Conservation (phyloP, 768 basidiomycete species). For the Lentinula boryana region DNA sequence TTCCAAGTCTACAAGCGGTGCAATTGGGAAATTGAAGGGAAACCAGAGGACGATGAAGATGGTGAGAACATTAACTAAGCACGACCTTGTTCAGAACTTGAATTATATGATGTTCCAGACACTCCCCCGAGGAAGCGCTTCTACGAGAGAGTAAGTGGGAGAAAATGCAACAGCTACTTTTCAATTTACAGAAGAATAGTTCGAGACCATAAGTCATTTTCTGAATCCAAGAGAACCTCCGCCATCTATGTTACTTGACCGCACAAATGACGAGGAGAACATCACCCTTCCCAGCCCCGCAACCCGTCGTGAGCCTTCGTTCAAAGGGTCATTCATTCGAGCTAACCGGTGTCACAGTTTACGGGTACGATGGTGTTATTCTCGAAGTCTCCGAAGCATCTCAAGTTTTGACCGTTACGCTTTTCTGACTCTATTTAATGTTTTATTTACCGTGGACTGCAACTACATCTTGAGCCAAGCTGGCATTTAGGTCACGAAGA, state of each 20-base stretch:
- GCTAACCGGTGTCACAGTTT: conserved; percentile 30
- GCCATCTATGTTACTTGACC: conserved; percentile 76
- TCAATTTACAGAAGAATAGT: conserved; percentile 30
- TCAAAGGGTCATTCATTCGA: neutral
- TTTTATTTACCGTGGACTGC: too few species aligned
- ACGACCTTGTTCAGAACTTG: conserved; percentile 1
- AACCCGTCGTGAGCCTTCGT: conserved; percentile 48
- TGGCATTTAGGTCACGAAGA: neutral
- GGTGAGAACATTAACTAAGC: conserved; percentile 31
- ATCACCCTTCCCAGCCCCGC: conserved; percentile 62
- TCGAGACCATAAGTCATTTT: conserved; percentile 75
- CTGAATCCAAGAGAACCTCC: conserved; percentile 68
- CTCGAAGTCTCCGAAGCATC: conserved; percentile 75
- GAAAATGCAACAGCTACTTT: neutral
- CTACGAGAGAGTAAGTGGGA: conserved; percentile 51
- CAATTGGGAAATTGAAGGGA: conserved; percentile 81
- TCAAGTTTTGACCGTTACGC: conserved; percentile 67
- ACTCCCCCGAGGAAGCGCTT: conserved; percentile 71
- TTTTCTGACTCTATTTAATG: conserved; percentile 43
- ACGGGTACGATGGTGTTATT: conserved; percentile 79
- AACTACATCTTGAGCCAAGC: too few species aligned
- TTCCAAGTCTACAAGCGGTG: conserved; percentile 92
- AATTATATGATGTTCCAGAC: conserved; percentile 33
- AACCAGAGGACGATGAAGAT: conserved; percentile 79
- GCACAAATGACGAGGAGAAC: conserved; percentile 70